phyloP scores from a whole-genome alignment of 78 protist genomes.

The Paratrimastix pyriformis region DNA sequence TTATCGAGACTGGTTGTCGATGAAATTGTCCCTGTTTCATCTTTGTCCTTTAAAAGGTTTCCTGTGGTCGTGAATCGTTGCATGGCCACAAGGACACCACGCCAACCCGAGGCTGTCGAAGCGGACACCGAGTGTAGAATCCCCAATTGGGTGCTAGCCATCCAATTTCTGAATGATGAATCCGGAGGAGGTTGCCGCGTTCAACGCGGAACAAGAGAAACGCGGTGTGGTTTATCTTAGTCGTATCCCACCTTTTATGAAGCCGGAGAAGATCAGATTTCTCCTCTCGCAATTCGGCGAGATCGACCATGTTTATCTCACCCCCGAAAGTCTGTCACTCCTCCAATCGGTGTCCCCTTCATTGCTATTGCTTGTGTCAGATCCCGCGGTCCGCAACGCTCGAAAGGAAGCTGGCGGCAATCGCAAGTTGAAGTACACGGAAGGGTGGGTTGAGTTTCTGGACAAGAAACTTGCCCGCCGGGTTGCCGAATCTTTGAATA shows the following conservation, averaged over 20 bases:
- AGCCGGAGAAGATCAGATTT: slow-evolving; percentile 46
- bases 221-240: slow-evolving; percentile 64
- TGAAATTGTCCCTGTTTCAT: too few species aligned
- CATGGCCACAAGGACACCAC: too few species aligned
- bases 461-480: slow-evolving; percentile 50
- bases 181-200: too few species aligned
- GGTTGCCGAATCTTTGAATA: slow-evolving; percentile 50
- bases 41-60: too few species aligned
- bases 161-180: too few species aligned
- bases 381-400: slow-evolving; percentile 24
- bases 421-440: slow-evolving; percentile 36
- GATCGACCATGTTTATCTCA: slow-evolving; percentile 50
- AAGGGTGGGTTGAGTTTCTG: slow-evolving; percentile 78
- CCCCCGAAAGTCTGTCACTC: not conserved
- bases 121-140: too few species aligned
- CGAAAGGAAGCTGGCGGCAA: slow-evolving; percentile 40
- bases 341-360: not conserved
- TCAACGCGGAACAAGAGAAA: too few species aligned
- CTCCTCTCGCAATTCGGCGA: slow-evolving; percentile 46
- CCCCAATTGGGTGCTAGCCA: too few species aligned
- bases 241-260: slow-evolving; percentile 64
- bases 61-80: too few species aligned
- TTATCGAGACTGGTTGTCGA: too few species aligned
- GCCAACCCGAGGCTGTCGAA: too few species aligned
- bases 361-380: slow-evolving; percentile 1